These are phyloP conservation scores for Phytophthora vignae DNA, from an alignment of 352 stramenopile species.

Conservation along the genomic window DNA sequence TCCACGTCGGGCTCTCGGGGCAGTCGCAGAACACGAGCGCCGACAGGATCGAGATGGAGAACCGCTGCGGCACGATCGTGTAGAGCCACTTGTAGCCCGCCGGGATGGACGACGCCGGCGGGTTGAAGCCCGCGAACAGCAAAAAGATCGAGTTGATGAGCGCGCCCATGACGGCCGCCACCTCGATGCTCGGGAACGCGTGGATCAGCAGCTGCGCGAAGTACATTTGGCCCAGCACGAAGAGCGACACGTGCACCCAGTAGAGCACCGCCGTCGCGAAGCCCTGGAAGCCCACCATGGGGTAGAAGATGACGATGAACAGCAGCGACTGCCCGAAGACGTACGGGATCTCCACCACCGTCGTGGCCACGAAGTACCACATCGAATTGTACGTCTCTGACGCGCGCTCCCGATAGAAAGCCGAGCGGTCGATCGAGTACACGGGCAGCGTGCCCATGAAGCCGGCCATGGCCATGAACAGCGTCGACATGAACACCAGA, in stretches of 20 bases:
- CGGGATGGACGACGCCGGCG: slow-evolving; percentile 7
- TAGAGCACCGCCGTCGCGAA: slow-evolving; percentile 28
- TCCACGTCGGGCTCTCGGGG: slow-evolving; percentile 11
- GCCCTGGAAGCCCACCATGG: slow-evolving; percentile 48
- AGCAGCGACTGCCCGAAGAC: slow-evolving; percentile 38
- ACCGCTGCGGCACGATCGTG: slow-evolving; percentile 14
- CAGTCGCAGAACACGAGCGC: slow-evolving; percentile 12
- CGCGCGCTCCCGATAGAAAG: slow-evolving; percentile 28
- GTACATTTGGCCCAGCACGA: slow-evolving; percentile 39
- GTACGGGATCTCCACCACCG: slow-evolving; percentile 30
- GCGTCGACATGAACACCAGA: slow-evolving; percentile 75
- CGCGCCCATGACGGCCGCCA: slow-evolving; percentile 64
- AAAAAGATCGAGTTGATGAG: slow-evolving; percentile 20
- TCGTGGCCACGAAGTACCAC: slow-evolving; percentile 26
- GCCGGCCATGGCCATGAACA: slow-evolving; percentile 73
- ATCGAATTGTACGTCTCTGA: slow-evolving; percentile 25
- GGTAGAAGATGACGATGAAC: slow-evolving; percentile 51
- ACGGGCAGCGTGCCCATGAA: slow-evolving; percentile 53
- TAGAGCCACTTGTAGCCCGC: slow-evolving; percentile 20
- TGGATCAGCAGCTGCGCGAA: slow-evolving; percentile 65
- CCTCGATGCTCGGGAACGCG: neutral
- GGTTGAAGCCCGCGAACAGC: slow-evolving; percentile 21
- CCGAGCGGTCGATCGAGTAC: slow-evolving; percentile 54
- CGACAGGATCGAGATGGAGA: slow-evolving; percentile 11
- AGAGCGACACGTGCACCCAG: slow-evolving; percentile 17